Evolutionary conservation across 805 yeast genomes (phyloP).

Genomic region (Saccharomycopsis schoenii): DNA sequence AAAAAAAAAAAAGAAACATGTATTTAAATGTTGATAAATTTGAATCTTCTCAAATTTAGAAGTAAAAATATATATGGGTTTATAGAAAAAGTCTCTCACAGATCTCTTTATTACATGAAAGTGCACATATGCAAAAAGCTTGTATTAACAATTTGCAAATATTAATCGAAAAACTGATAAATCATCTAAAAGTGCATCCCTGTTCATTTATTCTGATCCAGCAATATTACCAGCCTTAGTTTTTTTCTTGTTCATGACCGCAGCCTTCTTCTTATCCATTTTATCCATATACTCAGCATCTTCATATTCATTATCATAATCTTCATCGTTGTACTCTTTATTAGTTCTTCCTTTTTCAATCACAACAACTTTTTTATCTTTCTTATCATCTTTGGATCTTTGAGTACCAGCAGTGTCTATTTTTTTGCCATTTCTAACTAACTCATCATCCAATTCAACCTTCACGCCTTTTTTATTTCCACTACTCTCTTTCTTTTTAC

Average conservation of each 20-base stretch:
- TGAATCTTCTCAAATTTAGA: too few relatives aligned
- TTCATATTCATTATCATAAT: too few relatives aligned
- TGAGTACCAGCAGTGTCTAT: not conserved
- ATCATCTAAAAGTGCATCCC: not conserved
- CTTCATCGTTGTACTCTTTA: not conserved
- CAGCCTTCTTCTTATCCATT: not conserved
- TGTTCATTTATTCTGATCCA: not conserved
- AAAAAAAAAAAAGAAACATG: too few relatives aligned
- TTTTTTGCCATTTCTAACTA: slow-evolving; percentile 12
- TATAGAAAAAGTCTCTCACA: too few relatives aligned
- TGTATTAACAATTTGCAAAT: too few relatives aligned
- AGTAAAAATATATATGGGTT: too few relatives aligned
- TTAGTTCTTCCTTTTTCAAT: slow-evolving; percentile 2
- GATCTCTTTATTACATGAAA: too few relatives aligned
- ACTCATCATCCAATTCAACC: slow-evolving; percentile 7
- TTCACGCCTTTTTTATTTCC: not conserved
- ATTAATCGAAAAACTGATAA: too few relatives aligned
- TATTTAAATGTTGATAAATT: too few relatives aligned
- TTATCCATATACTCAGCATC: slow-evolving; percentile 1
- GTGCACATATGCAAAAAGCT: too few relatives aligned
- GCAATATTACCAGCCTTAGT: not conserved
- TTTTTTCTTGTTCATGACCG: not conserved
- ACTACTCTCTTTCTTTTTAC: not conserved
- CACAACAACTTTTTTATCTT: slow-evolving; percentile 14
- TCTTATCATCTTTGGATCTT: slow-evolving; percentile 18